Percentiles rank a stretch among this genome's conserved stretches.
phyloP scores from a whole-genome alignment of 805 yeast species.

The Candida anglica region DNA sequence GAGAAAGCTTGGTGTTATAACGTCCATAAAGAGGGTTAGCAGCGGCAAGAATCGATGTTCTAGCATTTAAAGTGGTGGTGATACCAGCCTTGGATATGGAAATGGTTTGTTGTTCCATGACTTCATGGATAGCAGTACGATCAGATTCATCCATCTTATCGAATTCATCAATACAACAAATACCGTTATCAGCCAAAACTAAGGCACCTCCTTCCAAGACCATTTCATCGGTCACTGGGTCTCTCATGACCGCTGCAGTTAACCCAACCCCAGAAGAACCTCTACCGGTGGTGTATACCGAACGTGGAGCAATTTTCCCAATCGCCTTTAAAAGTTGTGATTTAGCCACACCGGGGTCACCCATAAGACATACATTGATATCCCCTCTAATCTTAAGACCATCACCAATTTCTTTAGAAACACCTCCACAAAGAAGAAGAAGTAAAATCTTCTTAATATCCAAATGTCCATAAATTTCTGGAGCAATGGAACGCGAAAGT shows the following conservation, averaged over 20 bases:
- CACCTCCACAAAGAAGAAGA: constrained; percentile 88
- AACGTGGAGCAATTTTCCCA: constrained; percentile 90
- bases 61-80: constrained; percentile 90
- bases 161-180: constrained; percentile 98
- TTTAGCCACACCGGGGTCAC: constrained; percentile 99
- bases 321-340: constrained; percentile 92
- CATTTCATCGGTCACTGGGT: constrained; percentile 99
- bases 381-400: constrained; percentile 98
- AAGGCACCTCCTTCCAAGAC: constrained; percentile 97
- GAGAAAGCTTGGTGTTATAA: constrained; percentile 84
- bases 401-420: constrained; percentile 89
- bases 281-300: constrained; percentile 96
- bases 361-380: constrained; percentile 93
- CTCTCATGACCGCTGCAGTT: constrained; percentile 98
- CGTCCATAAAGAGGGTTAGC: constrained; percentile 98
- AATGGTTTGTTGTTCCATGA: constrained; percentile 98
- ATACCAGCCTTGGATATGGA: constrained; percentile 97
- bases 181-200: constrained; percentile 94
- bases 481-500: constrained; percentile 88
- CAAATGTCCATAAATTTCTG: constrained; percentile 91
- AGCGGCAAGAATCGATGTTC: constrained; percentile 94
- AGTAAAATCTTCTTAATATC: constrained; percentile 91
- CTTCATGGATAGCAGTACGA: constrained; percentile 97
- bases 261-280: constrained; percentile 99
- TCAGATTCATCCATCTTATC: constrained; percentile 98